A percentile compares a stretch with the other conserved stretches of the same genome.
Conservation (phyloP, 768 basidiomycete species). For the Naganishia vaughanmartiniae region DNA sequence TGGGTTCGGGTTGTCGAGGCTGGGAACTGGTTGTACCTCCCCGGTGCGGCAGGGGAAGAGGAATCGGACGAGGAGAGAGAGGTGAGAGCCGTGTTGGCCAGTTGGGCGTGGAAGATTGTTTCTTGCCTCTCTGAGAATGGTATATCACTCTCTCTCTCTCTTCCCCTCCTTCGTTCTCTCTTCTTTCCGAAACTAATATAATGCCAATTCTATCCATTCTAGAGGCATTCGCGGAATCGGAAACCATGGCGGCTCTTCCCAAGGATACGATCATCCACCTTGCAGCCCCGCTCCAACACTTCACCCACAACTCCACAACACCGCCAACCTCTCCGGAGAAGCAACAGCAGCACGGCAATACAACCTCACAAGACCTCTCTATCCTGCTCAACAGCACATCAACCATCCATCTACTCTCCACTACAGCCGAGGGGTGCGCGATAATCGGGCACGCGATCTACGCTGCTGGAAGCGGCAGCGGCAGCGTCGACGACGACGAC, state of each 20-base stretch:
- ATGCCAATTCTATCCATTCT: neutral
- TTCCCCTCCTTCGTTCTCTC: neutral
- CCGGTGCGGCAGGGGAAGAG: neutral
- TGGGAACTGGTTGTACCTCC: neutral
- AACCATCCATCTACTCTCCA: neutral
- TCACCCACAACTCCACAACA: neutral
- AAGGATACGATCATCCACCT: neutral
- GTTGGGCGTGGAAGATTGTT: constrained; percentile 17
- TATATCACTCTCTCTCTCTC: neutral
- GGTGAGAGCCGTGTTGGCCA: neutral
- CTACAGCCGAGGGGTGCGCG: neutral
- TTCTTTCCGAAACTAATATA: neutral
- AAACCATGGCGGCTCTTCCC: neutral
- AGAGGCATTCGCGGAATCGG: neutral
- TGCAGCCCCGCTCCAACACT: neutral
- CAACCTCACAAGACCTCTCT: neutral
- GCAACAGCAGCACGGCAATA: neutral
- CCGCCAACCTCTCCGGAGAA: neutral
- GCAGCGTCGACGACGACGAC: too few relatives aligned
- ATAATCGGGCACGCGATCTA: neutral
- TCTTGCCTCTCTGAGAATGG: neutral
- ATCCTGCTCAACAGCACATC: neutral
- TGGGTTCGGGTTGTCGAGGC: neutral
- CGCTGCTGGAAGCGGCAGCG: too few relatives aligned
- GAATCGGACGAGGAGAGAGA: neutral